phyloP scores from a whole-genome alignment of 2,329 filamentous ascomycete genomes.

The Fusarium brachygibbosum region DNA sequence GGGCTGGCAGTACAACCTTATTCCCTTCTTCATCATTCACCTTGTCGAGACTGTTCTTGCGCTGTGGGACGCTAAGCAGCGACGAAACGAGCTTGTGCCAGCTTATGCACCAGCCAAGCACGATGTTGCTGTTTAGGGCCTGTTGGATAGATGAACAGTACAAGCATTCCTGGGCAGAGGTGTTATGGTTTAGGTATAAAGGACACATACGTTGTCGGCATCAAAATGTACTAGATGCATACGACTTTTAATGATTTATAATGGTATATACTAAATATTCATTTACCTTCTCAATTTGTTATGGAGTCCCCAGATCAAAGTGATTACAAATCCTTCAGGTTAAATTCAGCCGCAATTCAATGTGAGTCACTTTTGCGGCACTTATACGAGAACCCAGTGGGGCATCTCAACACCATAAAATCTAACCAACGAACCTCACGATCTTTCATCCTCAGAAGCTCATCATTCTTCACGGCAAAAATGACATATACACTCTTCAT shows the following conservation, averaged over 20 bases:
- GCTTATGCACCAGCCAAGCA: slow-evolving; percentile 16
- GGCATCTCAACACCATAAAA: slow-evolving; percentile 25
- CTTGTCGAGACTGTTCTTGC: slow-evolving; percentile 45
- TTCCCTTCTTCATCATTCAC: slow-evolving; percentile 50
- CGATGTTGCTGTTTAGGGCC: too few relatives aligned
- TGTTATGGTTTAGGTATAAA: neutral
- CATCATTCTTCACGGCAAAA: neutral
- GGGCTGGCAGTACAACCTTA: slow-evolving; percentile 51
- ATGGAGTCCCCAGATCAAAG: neutral
- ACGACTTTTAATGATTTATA: neutral
- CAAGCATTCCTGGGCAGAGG: too few relatives aligned
- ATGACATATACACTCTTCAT: slow-evolving; percentile 59
- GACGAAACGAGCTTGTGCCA: slow-evolving; percentile 10
- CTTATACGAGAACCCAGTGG: slow-evolving; percentile 3
- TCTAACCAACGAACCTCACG: neutral
- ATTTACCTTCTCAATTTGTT: slow-evolving; percentile 2
- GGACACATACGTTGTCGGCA: neutral
- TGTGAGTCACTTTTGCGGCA: slow-evolving; percentile 22
- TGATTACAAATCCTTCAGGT: slow-evolving; percentile 29
- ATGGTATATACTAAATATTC: neutral
- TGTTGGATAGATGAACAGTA: neutral
- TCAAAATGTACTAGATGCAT: too few relatives aligned
- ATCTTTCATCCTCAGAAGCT: accelerated
- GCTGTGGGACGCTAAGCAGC: slow-evolving; percentile 38
- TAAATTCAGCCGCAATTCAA: slow-evolving; percentile 9